These are phyloP conservation scores for Colletotrichum agaves DNA, from an alignment of 2,329 filamentous ascomycete species.

Conservation along the genomic window DNA sequence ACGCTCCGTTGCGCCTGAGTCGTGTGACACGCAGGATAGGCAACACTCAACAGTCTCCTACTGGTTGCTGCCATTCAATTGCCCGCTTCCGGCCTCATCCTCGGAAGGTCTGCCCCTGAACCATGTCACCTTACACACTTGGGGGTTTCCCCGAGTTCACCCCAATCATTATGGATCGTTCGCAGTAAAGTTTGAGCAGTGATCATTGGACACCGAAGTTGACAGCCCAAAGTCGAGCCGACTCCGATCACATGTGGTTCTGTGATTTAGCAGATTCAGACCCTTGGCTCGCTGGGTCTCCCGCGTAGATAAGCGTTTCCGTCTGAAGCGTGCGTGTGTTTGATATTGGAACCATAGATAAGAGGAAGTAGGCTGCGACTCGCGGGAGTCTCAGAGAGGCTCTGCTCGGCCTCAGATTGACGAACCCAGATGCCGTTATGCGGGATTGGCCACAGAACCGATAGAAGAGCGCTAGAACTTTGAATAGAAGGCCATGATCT, in stretches of 20 bases:
- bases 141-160: slow-evolving; percentile 27
- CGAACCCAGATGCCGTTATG: slow-evolving; percentile 19
- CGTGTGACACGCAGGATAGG: slow-evolving; percentile 9
- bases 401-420: slow-evolving; percentile 8
- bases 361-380: slow-evolving; percentile 22
- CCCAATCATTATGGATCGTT: slow-evolving; percentile 10
- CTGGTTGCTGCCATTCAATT: background rate
- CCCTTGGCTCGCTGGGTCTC: slow-evolving; percentile 3
- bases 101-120: slow-evolving; percentile 8
- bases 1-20: slow-evolving; percentile 14
- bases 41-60: background rate
- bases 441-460: slow-evolving; percentile 11
- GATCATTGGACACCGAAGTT: background rate
- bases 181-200: background rate
- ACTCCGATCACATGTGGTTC: slow-evolving; percentile 13
- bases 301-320: slow-evolving; percentile 30
- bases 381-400: slow-evolving; percentile 20
- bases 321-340: slow-evolving; percentile 12
- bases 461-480: slow-evolving; percentile 31
- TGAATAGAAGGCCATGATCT: slow-evolving; percentile 15
- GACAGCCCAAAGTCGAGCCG: background rate
- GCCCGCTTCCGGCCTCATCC: slow-evolving; percentile 12
- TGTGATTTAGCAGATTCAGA: background rate
- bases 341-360: slow-evolving; percentile 30
- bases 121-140: slow-evolving; percentile 24